phyloP scores from a whole-genome alignment of 2,329 filamentous ascomycete genomes.

The Pseudopyricularia javanii region DNA sequence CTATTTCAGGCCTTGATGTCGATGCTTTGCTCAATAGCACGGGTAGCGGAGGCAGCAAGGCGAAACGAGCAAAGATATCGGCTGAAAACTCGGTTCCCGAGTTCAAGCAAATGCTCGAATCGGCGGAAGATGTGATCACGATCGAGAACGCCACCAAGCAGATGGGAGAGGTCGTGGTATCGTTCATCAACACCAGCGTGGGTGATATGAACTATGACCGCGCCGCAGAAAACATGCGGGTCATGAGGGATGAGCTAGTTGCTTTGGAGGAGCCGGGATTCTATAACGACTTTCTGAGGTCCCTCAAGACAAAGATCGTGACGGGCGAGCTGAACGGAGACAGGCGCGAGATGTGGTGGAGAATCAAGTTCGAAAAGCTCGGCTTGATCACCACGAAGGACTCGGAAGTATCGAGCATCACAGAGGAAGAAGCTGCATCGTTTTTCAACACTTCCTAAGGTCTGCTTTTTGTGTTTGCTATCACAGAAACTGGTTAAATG shows the following conservation, averaged over 20 bases:
- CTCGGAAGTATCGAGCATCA: conserved; percentile 53
- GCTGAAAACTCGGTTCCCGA: conserved; percentile 73
- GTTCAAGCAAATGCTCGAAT: conserved; percentile 68
- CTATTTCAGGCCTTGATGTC: conserved; percentile 81
- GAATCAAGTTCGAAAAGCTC: conserved; percentile 51
- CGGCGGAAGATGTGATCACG: conserved; percentile 44
- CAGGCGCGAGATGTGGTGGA: conserved; percentile 71
- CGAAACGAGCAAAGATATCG: conserved; percentile 25
- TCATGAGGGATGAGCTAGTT: conserved; percentile 66
- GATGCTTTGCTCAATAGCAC: conserved; percentile 61
- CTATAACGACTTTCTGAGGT: conserved; percentile 63
- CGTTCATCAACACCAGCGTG: conserved; percentile 58
- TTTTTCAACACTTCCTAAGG: neutral
- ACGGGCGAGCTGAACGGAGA: conserved; percentile 63
- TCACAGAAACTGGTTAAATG: neutral
- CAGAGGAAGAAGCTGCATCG: conserved; percentile 58
- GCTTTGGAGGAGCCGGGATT: conserved; percentile 61
- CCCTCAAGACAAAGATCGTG: conserved; percentile 61
- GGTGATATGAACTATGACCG: conserved; percentile 64
- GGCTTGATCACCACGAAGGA: conserved; percentile 59
- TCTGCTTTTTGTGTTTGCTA: neutral
- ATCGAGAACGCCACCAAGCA: conserved; percentile 61
- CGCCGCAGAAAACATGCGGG: conserved; percentile 62
- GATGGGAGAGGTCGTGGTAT: conserved; percentile 59
- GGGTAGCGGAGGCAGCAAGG: conserved; percentile 15